Conservation (phyloP, 106 monocot genomes). For the Hemerocallis citrina region DNA sequence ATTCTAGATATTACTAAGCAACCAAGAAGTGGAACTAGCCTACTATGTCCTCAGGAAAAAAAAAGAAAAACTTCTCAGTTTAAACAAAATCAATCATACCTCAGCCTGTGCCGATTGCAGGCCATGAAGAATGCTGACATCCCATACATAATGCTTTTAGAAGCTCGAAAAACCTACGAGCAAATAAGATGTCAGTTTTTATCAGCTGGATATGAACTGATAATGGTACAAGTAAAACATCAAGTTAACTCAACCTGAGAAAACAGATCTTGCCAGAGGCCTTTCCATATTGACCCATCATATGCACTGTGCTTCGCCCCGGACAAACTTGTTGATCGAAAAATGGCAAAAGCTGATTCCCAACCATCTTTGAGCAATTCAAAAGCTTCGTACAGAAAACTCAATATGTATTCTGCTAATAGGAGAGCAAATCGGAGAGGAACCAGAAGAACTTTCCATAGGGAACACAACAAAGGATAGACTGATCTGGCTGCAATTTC, state of each 20-base stretch:
- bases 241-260: constrained; percentile 45
- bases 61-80: background rate
- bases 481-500: constrained; percentile 18
- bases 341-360: constrained; percentile 13
- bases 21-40: no score
- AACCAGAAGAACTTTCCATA: constrained; percentile 17
- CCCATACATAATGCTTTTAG: constrained; percentile 40
- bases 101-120: constrained; percentile 62
- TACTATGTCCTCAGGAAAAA: no score
- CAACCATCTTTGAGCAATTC: constrained; percentile 29
- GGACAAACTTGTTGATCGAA: constrained; percentile 17
- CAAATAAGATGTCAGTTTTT: background rate
- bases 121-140: constrained; percentile 35
- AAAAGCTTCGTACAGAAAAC: constrained; percentile 7
- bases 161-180: constrained; percentile 40
- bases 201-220: background rate
- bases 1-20: no score
- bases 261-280: constrained; percentile 64
- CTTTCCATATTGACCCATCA: constrained; percentile 32
- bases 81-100: constrained; percentile 17
- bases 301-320: constrained; percentile 7
- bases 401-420: constrained; percentile 5
- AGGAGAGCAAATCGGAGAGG: constrained; percentile 6
- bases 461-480: constrained; percentile 9
- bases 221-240: background rate